Percentiles rank a stretch among this genome's conserved stretches.
Evolutionary conservation across 179 eudicot species (phyloP).

Genomic region (Drosera spatulata): DNA sequence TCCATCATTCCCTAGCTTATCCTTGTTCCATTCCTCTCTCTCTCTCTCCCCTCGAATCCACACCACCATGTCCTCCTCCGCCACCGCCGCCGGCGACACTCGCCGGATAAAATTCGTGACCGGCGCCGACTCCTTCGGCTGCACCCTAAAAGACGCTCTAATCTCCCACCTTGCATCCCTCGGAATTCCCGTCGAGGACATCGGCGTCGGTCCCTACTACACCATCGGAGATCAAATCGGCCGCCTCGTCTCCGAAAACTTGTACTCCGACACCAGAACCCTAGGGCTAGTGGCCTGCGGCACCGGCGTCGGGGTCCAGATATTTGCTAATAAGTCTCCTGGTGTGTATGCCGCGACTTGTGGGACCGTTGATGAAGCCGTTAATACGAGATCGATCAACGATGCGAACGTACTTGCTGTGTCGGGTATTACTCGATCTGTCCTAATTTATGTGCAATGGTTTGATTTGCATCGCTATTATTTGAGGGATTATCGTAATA

Average conservation of each 20-base stretch:
- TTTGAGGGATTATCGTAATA: too few relatives aligned
- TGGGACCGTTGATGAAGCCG: conserved; percentile 45
- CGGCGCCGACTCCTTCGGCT: conserved; percentile 76
- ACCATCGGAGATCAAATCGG: conserved; percentile 57
- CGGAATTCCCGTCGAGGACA: conserved; percentile 64
- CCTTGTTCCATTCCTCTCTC: too few relatives aligned
- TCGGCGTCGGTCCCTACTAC: conserved; percentile 72
- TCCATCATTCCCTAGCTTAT: too few relatives aligned
- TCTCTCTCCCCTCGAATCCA: too few relatives aligned
- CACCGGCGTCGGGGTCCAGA: conserved; percentile 72
- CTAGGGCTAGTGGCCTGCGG: conserved; percentile 72
- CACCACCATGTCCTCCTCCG: too few relatives aligned
- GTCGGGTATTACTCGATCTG: conserved; percentile 24
- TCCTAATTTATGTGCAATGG: too few relatives aligned
- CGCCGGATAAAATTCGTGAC: conserved; percentile 52
- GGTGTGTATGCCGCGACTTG: conserved; percentile 80
- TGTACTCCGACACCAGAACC: conserved; percentile 23
- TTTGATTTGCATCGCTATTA: too few relatives aligned
- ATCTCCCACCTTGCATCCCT: conserved; percentile 58
- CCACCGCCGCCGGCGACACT: too few relatives aligned
- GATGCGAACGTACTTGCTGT: conserved; percentile 81
- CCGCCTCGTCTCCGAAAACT: conserved; percentile 33
- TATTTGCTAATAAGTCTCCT: conserved; percentile 85
- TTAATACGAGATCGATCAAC: conserved; percentile 66
- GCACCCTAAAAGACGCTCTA: conserved; percentile 47